A percentile compares a stretch with the other conserved stretches of the same genome.
phyloP scores from a whole-genome alignment of 106 monocot species.

The Platanthera zijinensis region DNA sequence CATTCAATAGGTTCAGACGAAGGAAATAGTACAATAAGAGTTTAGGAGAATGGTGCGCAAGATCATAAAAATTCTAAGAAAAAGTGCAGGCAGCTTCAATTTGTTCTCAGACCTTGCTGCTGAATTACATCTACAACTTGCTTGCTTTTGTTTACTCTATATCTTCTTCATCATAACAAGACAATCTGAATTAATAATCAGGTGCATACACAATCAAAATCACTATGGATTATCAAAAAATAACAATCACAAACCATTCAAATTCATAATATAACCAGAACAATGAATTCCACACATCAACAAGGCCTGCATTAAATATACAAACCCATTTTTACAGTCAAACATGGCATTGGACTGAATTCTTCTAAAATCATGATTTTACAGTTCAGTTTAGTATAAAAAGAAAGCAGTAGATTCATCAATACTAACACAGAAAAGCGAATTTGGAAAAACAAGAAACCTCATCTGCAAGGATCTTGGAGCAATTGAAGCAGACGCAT shows the following conservation, averaged over 20 bases:
- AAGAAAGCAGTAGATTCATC: neutral
- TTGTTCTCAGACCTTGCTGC: no score
- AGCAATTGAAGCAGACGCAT: slow-evolving; percentile 97
- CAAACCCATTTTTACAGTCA: neutral
- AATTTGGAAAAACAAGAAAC: slow-evolving; percentile 17
- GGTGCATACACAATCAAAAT: neutral
- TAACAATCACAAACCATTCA: neutral
- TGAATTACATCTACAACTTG: no score
- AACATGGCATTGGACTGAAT: neutral
- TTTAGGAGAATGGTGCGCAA: neutral
- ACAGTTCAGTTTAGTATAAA: neutral
- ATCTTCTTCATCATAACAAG: neutral
- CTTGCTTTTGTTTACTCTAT: no score
- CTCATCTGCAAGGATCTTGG: slow-evolving; percentile 93
- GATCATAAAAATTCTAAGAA: no score
- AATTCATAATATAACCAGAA: neutral
- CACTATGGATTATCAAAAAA: neutral
- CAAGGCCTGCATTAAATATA: neutral
- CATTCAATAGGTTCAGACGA: neutral
- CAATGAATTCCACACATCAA: neutral
- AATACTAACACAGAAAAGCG: neutral
- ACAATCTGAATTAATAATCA: neutral
- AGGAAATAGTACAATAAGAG: neutral
- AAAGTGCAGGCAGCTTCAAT: no score
- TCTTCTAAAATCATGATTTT: neutral